A percentile compares a stretch with the other conserved stretches of the same genome.
phyloP scores from a whole-genome alignment of 1,284 basidiomycete genomes.

The Ceratorhiza oryzae-sativae region DNA sequence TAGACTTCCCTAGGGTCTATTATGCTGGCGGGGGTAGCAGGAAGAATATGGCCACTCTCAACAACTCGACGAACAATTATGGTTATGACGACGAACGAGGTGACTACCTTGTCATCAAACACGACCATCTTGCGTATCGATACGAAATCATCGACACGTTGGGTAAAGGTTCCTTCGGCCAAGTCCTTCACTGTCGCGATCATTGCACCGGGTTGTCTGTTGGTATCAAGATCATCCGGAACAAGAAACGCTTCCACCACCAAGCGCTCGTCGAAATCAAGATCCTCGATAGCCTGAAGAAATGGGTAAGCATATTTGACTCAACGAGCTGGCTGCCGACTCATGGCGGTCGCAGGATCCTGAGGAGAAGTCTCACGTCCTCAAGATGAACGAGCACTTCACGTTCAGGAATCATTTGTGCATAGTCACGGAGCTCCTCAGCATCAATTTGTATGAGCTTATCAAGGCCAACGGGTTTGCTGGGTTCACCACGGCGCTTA shows the following conservation, averaged over 20 bases:
- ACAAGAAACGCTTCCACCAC: conserved; percentile 99
- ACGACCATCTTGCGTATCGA: conserved; percentile 94
- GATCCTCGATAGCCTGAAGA: conserved; percentile 93
- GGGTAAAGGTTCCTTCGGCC: conserved; percentile 98
- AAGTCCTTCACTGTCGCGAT: conserved; percentile 95
- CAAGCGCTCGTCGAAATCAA: conserved; percentile 99
- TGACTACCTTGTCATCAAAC: conserved; percentile 90
- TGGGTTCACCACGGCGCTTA: conserved; percentile 93
- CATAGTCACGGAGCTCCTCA: conserved; percentile 97
- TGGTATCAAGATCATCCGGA: conserved; percentile 98
- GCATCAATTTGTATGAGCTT: conserved; percentile 98
- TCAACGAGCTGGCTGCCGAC: background rate
- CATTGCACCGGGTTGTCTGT: conserved; percentile 96
- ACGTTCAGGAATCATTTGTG: conserved; percentile 98
- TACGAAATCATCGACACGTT: conserved; percentile 94
- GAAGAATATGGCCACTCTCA: conserved; percentile 79
- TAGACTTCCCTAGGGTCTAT: conserved; percentile 87
- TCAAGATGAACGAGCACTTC: conserved; percentile 99
- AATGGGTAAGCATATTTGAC: conserved; percentile 75
- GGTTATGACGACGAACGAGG: conserved; percentile 99
- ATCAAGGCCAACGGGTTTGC: conserved; percentile 99
- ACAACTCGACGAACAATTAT: conserved; percentile 85
- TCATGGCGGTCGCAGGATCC: conserved; percentile 68
- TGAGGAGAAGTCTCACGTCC: conserved; percentile 95
- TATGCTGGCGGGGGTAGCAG: conserved; percentile 80